Conservation (phyloP, 1,284 basidiomycete genomes). For the Agaricales sp. region DNA sequence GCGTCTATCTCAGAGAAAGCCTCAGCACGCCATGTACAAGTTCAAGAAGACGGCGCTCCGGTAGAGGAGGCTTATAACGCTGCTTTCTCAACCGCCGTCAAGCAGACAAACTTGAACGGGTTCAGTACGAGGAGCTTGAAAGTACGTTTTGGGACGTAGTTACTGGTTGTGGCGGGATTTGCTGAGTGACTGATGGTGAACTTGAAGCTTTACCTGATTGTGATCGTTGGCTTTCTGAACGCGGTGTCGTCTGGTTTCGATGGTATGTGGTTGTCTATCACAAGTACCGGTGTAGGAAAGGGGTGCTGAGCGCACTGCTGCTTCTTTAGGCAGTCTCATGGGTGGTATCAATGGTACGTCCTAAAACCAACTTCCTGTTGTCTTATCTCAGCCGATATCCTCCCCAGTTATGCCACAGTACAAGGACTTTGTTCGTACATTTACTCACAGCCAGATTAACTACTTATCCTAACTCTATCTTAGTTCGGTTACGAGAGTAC, state of each 20-base stretch:
- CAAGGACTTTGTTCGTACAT: constrained; percentile 12
- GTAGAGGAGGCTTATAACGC: constrained; percentile 18
- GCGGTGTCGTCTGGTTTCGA: constrained; percentile 20
- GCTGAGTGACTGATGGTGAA: neutral
- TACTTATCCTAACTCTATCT: neutral
- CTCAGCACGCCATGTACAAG: neutral
- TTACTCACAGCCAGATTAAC: neutral
- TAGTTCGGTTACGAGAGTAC: constrained; percentile 14
- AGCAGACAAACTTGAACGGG: constrained; percentile 13
- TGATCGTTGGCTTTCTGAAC: constrained; percentile 19
- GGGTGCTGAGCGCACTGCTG: neutral
- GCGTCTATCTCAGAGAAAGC: neutral
- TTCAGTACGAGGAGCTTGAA: constrained; percentile 16
- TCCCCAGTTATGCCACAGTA: constrained; percentile 15
- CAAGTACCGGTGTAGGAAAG: neutral
- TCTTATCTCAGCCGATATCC: no score
- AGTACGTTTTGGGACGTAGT: constrained; percentile 8
- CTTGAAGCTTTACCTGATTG: constrained; percentile 16
- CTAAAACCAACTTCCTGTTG: no score
- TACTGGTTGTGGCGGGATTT: neutral
- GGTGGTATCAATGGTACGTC: constrained; percentile 17
- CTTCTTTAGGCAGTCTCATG: constrained; percentile 14
- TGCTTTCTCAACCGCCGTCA: constrained; percentile 13
- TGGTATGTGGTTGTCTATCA: constrained; percentile 3
- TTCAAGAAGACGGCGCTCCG: constrained; percentile 4